Base-by-base conservation (phyloP, 2,329 filamentous ascomycete genomes). In the Amphichorda felina region DNA sequence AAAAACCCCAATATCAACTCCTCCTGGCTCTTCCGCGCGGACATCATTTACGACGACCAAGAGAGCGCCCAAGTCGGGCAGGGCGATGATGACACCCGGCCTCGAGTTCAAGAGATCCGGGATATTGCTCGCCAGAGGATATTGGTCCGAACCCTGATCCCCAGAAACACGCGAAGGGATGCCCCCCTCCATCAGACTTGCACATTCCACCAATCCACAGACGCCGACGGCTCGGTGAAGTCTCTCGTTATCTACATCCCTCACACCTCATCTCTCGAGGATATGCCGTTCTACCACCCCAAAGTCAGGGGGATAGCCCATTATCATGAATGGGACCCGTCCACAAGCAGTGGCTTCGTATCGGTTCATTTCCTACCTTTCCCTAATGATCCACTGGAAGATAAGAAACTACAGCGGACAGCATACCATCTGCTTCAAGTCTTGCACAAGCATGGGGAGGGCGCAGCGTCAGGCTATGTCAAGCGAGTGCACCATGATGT, bases 281-380 rank as follows among this genome's bases (percentile, higher is more conserved):
- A 80, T 3, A 69, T 91, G 41, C 89, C 89, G 1, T 94, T 82
- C 58, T 96, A 95, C 56, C 88, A 95, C 51, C 89, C 89, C 16
- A 67, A 71, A 35, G 79, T 94, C 16, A 70, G 68, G 35, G 75
- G 74, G 10, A 66, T 94, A 17, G 85, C 79, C 5, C 88, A 91
- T 45, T 60, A 87, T 7, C 84, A 93, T 55, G 72, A 72, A 25
- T 83, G 72, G 68, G 51, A 66, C 35, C 40, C 58, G 4, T 41
- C 49, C n/a, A 47, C 53, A 11, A 50, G 50, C 16, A 50, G 52
- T 24, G 75, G 74, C 17, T 58, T 50, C 9, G 55, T 81, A 21
- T 79, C 76, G 8, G 60, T 80, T 16, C 74, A 79, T 43, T 80
- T 78, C 46, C 56, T 68, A 24, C 68, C 69, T 38, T 79, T 73